These are phyloP conservation scores for Sungouiozyma ichnusensis DNA, from an alignment of 805 yeast genomes.

Conservation along the genomic window DNA sequence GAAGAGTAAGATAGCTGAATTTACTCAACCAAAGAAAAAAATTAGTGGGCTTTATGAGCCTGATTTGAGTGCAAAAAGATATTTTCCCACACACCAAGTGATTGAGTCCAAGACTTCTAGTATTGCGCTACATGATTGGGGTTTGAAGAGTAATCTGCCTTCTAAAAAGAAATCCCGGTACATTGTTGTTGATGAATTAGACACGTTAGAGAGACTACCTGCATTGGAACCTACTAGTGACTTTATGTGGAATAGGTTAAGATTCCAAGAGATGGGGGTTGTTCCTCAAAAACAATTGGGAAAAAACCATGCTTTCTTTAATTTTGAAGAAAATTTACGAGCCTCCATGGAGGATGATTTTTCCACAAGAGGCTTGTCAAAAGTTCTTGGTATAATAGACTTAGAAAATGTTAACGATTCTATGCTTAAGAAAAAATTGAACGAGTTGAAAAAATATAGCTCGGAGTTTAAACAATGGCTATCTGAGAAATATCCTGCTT, in stretches of 20 bases:
- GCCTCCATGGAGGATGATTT: background rate
- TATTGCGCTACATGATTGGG: constrained; percentile 59
- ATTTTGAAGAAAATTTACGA: constrained; percentile 2
- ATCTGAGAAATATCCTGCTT: constrained; percentile 39
- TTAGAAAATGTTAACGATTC: background rate
- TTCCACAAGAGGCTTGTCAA: constrained; percentile 3
- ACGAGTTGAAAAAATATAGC: constrained; percentile 23
- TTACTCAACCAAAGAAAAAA: constrained; percentile 13
- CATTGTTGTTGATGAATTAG: constrained; percentile 55
- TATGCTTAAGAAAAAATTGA: constrained; percentile 1
- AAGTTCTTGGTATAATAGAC: constrained; percentile 4
- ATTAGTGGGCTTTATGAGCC: constrained; percentile 4
- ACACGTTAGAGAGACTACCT: constrained; percentile 56
- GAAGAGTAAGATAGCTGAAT: constrained; percentile 28
- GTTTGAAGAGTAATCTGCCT: constrained; percentile 64
- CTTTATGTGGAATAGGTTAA: constrained; percentile 45
- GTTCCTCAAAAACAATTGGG: constrained; percentile 23
- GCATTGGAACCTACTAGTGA: constrained; percentile 56
- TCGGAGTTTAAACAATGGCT: constrained; percentile 47
- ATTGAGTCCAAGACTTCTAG: constrained; percentile 59
- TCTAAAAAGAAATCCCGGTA: constrained; percentile 46
- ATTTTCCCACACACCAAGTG: constrained; percentile 59
- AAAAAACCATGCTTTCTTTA: constrained; percentile 29
- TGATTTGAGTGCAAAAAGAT: constrained; percentile 5
- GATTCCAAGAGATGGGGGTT: constrained; percentile 60